Conservation (phyloP, 2,329 filamentous ascomycete species). For the Penicillium sp. region DNA sequence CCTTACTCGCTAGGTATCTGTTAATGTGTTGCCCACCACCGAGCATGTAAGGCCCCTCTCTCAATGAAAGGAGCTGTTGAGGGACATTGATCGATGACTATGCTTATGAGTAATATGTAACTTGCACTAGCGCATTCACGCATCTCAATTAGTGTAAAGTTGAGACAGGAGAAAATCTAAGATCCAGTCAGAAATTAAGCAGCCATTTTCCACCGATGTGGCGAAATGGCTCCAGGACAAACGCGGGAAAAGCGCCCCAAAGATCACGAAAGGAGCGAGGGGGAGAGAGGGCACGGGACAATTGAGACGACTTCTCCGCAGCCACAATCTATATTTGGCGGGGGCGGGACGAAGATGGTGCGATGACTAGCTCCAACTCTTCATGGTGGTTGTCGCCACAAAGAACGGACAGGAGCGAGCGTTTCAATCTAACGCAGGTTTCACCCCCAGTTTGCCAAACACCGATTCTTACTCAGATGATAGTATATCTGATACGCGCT, state of each 20-base stretch:
- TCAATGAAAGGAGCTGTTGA: too few species aligned
- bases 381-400: not conserved
- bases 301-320: not conserved
- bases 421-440: not conserved
- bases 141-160: too few species aligned
- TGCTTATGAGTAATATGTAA: too few species aligned
- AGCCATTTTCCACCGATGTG: too few species aligned
- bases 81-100: too few species aligned
- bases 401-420: not conserved
- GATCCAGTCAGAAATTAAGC: too few species aligned
- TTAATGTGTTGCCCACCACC: too few species aligned
- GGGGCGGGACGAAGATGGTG: not conserved
- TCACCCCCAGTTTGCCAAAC: not conserved
- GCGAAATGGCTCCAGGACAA: not conserved
- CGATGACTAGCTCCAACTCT: not conserved
- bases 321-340: not conserved
- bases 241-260: not conserved
- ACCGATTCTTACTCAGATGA: not conserved
- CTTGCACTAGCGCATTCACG: too few species aligned
- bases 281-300: not conserved
- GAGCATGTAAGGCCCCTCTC: too few species aligned
- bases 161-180: too few species aligned
- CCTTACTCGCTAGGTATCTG: too few species aligned
- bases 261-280: not conserved
- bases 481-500: not conserved